Evolutionary conservation across 495 filamentous ascomycete genomes (phyloP), one percentile per base, ranked within the genome.

Genomic region (Trichocladium antarcticum): DNA sequence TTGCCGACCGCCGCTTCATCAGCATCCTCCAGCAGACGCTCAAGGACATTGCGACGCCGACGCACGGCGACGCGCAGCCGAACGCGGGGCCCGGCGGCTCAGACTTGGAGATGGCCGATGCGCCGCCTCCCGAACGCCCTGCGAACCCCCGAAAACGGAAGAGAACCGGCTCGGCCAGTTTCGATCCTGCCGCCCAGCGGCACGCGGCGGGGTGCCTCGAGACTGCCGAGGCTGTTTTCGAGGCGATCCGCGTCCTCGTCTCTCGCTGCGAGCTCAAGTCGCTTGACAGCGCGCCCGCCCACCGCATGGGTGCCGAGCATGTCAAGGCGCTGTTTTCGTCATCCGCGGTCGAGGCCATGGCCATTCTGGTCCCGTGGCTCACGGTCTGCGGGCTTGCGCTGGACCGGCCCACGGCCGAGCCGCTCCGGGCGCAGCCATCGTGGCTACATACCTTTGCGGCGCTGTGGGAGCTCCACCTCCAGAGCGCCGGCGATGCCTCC

Each of bases 291-390:
- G 45, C 57, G 3, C 40, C 60, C 19, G 66, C 47, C 44, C 59
- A 62, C 46, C 56, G 54, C 37, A 63, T 71, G 47, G 71, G 72
- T 6, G 63, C 63, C 14, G 68, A 74, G 38, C 68, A 72, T 44
- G 55, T 75, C 59, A 72, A 72, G 43, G 70, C 72, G 20, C 52
- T 75, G 31, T 73, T 75, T 57, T 69, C 57, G 16, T 59, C 60
- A 0, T 64, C 70, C 15, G 63, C 65, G 4, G 42, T 59, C 42
- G 71, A 74, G 21, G 58, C 59, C 9, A 64, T 64, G 49, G 61
- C 59, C 32, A 56, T 70, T 6, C 56, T 67, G 9, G 62, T 60
- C 0, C 65, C 61, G 5, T 48, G 72, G 32, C 55, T 75, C 3
- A 47, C 57, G 22, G 53, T 70, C 14, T 74, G 69, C 48, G 47